These are phyloP conservation scores for Capsaspora owczarzaki DNA, from an alignment of 78 protist genomes.

Conservation along the genomic window DNA sequence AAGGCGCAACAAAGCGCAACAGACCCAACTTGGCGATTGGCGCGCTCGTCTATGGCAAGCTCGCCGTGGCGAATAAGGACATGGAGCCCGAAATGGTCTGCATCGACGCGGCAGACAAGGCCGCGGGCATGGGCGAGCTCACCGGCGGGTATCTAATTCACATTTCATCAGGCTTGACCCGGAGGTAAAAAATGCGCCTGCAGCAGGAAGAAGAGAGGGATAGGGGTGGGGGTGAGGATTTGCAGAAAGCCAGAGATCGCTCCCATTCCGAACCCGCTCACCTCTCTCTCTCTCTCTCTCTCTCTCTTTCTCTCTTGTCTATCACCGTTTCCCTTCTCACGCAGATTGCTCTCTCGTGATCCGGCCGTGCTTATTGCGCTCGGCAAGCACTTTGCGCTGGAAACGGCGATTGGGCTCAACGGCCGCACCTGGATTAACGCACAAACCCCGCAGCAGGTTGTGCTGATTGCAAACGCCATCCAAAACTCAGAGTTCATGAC, in stretches of 20 bases:
- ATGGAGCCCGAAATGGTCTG: constrained; percentile 73
- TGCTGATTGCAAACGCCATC: constrained; percentile 47
- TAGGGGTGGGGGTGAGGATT: no score
- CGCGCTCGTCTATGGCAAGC: constrained; percentile 50
- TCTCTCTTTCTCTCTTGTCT: no score
- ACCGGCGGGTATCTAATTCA: constrained; percentile 43
- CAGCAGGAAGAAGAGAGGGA: no score
- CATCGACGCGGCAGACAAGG: constrained; percentile 23
- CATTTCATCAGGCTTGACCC: no score
- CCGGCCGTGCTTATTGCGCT: constrained; percentile 37
- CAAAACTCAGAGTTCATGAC: constrained; percentile 36
- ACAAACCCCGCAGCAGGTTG: background rate
- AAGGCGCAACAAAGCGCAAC: constrained; percentile 64
- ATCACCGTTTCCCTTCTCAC: background rate
- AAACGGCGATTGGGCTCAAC: constrained; percentile 65
- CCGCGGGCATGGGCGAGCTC: constrained; percentile 65
- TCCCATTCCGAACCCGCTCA: no score
- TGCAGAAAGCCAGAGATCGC: no score
- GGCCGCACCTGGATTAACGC: constrained; percentile 73
- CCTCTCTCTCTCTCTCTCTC: no score
- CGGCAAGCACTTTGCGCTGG: constrained; percentile 50
- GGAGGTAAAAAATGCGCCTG: no score
- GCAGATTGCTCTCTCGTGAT: constrained; percentile 37
- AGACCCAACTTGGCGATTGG: constrained; percentile 52
- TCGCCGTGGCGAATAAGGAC: constrained; percentile 59